Conservation (phyloP, 2,329 filamentous ascomycete genomes). For the Hypoxylon sp. region DNA sequence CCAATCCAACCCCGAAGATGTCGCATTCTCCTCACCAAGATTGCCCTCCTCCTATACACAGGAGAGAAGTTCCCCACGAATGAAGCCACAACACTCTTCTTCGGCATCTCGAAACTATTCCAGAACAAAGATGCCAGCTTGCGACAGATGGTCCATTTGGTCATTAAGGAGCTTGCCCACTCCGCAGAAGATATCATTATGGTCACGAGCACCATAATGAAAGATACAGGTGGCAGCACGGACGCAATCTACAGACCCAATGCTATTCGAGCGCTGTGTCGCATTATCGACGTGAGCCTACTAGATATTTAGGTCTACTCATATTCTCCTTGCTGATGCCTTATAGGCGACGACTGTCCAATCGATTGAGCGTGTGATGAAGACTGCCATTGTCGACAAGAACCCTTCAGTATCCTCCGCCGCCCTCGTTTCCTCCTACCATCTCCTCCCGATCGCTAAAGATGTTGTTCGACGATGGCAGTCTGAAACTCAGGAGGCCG, state of each 20-base stretch:
- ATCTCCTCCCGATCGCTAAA: conserved; percentile 94
- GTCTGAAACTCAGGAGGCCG: conserved; percentile 97
- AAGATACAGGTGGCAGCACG: conserved; percentile 95
- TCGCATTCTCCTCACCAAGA: conserved; percentile 96
- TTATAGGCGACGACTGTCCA: conserved; percentile 90
- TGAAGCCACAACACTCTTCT: conserved; percentile 98
- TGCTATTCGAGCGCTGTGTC: conserved; percentile 93
- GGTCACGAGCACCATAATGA: conserved; percentile 99
- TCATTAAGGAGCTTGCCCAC: conserved; percentile 96
- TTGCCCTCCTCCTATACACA: conserved; percentile 94
- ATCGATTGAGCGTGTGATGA: conserved; percentile 98
- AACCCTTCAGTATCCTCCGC: conserved; percentile 97
- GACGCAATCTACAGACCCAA: conserved; percentile 96
- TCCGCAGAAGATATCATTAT: conserved; percentile 99
- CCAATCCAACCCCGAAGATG: conserved; percentile 98
- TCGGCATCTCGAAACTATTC: conserved; percentile 98
- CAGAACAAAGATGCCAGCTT: conserved; percentile 99
- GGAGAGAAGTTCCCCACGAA: conserved; percentile 97
- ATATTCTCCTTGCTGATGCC: conserved; percentile 39
- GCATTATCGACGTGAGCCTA: conserved; percentile 89
- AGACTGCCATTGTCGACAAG: conserved; percentile 99
- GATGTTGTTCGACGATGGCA: conserved; percentile 98
- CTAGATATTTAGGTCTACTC: conserved; percentile 16
- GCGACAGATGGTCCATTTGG: conserved; percentile 98
- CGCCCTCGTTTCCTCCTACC: conserved; percentile 95